A percentile compares a stretch with the other conserved stretches of the same genome.
Evolutionary conservation across 2,329 filamentous ascomycete species (phyloP).

Genomic region (Cladorrhinum sp.): DNA sequence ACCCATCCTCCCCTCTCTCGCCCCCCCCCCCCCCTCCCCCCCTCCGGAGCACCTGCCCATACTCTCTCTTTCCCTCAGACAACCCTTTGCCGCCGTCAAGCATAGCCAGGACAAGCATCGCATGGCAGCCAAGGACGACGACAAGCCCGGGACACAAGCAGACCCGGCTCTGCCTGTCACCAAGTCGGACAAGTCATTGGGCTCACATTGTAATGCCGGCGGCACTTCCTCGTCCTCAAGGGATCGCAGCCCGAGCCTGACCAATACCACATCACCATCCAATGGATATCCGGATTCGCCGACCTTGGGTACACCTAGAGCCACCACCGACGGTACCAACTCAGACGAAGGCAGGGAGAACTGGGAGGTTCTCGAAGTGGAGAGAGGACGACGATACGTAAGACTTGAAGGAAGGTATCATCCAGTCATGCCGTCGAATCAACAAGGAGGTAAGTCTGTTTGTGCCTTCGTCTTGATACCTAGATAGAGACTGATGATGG

Average conservation of each 20-base stretch:
- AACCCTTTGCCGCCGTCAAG: not conserved
- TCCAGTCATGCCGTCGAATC: not conserved
- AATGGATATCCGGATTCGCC: conserved; percentile 8
- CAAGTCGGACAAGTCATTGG: not conserved
- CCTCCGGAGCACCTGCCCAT: not conserved
- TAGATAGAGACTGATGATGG: not conserved
- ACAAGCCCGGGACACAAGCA: not conserved
- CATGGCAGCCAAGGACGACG: not conserved
- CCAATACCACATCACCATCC: not conserved
- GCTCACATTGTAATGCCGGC: not conserved
- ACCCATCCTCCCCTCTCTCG: not conserved
- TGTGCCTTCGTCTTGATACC: not conserved
- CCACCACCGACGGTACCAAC: not conserved
- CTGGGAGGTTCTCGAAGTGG: not conserved
- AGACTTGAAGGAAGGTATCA: not conserved
- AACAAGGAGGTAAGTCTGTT: not conserved
- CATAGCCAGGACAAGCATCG: too few relatives aligned
- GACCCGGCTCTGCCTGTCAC: not conserved
- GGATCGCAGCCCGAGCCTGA: not conserved
- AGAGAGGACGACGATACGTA: not conserved
- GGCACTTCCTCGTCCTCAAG: not conserved
- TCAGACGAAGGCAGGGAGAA: not conserved
- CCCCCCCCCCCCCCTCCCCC: not conserved
- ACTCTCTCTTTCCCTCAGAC: not conserved
- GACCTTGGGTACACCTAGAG: not conserved